phyloP scores from a whole-genome alignment of 352 stramenopile species.

The Elongisporangium undulatum region DNA sequence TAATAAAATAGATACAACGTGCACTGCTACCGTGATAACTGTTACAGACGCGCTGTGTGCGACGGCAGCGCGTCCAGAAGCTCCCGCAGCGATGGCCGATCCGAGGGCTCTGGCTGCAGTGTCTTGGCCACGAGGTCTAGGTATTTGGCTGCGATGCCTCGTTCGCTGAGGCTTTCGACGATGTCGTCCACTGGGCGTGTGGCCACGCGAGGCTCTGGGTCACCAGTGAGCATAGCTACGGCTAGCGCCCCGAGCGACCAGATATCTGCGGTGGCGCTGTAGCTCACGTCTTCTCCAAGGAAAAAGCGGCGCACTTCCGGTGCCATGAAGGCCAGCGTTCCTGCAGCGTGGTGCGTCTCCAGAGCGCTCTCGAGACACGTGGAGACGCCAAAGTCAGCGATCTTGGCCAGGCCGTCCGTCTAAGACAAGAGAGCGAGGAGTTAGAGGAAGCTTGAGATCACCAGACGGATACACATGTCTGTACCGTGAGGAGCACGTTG shows the following conservation, averaged over 20 bases:
- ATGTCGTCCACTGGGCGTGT: constrained; percentile 69
- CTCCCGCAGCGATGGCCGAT: constrained; percentile 36
- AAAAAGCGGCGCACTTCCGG: constrained; percentile 76
- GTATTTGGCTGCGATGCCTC: constrained; percentile 25
- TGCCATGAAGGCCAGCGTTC: constrained; percentile 78
- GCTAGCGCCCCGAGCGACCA: constrained; percentile 78
- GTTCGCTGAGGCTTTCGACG: constrained; percentile 33
- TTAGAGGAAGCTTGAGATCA: not conserved
- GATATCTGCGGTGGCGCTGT: constrained; percentile 64
- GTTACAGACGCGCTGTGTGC: constrained; percentile 42
- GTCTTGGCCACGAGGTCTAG: constrained; percentile 32
- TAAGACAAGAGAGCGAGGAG: constrained; percentile 9
- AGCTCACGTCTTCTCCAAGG: constrained; percentile 60
- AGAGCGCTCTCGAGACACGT: constrained; percentile 70
- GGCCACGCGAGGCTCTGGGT: constrained; percentile 60
- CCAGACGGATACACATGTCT: not conserved
- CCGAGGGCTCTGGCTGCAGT: constrained; percentile 31
- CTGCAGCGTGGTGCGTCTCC: constrained; percentile 67
- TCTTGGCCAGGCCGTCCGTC: constrained; percentile 64
- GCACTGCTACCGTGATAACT: not conserved
- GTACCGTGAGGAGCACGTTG: constrained; percentile 71
- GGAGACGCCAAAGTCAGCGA: constrained; percentile 82
- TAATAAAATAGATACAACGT: constrained; percentile 29
- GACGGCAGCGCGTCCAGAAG: constrained; percentile 32
- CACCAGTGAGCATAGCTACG: constrained; percentile 62